Base-by-base conservation (phyloP, 352 stramenopile species). In the Globisporangium paroecandrum region DNA sequence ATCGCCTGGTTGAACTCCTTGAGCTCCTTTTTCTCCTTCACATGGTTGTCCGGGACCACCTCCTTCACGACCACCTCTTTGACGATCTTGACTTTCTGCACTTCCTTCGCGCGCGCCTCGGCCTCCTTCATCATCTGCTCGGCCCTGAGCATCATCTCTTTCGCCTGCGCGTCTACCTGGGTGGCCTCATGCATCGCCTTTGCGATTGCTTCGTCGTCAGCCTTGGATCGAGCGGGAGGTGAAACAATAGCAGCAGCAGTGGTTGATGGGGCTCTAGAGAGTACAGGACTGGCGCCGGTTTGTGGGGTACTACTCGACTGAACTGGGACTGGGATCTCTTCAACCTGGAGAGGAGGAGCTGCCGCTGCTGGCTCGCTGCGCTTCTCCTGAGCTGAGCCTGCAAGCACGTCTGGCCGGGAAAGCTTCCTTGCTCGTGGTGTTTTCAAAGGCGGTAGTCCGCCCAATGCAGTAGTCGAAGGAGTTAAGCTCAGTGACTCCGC, bases 21-120 rank as follows among this genome's bases (percentile, higher is more conserved):
- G 18, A 95, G 77, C 24, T 90, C 76, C 0, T 87, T 74, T 6
- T 81, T 77, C 51, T 92, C 80, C 55, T 89, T 83, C 24, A 85
- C 69, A 53, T 93, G 85, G 1, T 75, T 58, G 53, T 90, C 85
- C 6, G 87, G 81, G 41, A 94, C 85, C n/a, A 92, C 82, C 65
- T 94, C 84, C 43, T 89, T 89, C 24, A 92, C 81, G 6, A 92
- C 82, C 4, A 91, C 83, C 58, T 94, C 75, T 57, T 83, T 82
- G 29, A 87, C 70, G 43, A 88, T 74, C 59, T 83, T 78, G 2
- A 87, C 69, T 18, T 82, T 71, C 22, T 82, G 76, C 2, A 68
- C 69, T 12, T 75, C 67, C 38, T 83, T 69, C 10, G 71, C 67
- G 3, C 74, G 75, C 32, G 71, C 59, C 27, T 81, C 73, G 8